Percentiles rank a stretch among this genome's conserved stretches.
Evolutionary conservation across 2,329 filamentous ascomycete genomes (phyloP).

Genomic region (Tolypocladium amazonense): DNA sequence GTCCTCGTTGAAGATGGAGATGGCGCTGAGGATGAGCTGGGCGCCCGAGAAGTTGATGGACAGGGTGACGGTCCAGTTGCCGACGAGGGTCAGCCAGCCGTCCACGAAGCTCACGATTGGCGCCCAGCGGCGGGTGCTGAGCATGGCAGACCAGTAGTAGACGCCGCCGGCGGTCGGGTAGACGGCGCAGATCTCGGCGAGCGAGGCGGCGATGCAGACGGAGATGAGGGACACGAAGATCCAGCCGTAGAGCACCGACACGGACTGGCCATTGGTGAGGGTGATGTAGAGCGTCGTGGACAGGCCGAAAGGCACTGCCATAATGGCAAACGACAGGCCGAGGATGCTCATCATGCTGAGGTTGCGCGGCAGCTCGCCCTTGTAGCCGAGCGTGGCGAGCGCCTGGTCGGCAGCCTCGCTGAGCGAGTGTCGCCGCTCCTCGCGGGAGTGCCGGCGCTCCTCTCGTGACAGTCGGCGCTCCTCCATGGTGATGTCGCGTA

Average conservation of each 20-base stretch:
- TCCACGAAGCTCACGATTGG: slow-evolving; percentile 59
- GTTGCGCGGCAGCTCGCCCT: slow-evolving; percentile 36
- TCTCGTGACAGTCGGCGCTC: slow-evolving; percentile 1
- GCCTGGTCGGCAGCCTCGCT: slow-evolving; percentile 26
- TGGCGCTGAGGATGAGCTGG: slow-evolving; percentile 56
- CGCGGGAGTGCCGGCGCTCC: not conserved
- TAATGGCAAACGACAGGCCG: slow-evolving; percentile 39
- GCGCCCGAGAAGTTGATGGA: slow-evolving; percentile 63
- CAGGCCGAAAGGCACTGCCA: slow-evolving; percentile 39
- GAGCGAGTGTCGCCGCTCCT: slow-evolving; percentile 6
- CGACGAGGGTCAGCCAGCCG: slow-evolving; percentile 63
- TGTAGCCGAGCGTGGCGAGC: slow-evolving; percentile 38
- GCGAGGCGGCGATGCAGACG: slow-evolving; percentile 57
- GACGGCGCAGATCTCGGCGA: slow-evolving; percentile 65
- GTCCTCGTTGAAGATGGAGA: slow-evolving; percentile 51
- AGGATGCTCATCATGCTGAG: slow-evolving; percentile 39
- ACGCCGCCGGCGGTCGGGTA: slow-evolving; percentile 51
- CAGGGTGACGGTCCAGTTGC: slow-evolving; percentile 60
- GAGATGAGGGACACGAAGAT: slow-evolving; percentile 56
- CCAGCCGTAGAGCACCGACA: slow-evolving; percentile 66
- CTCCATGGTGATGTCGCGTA: slow-evolving; percentile 1
- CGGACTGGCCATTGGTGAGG: slow-evolving; percentile 62
- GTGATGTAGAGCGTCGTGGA: slow-evolving; percentile 36
- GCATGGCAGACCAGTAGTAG: slow-evolving; percentile 65
- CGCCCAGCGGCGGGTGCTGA: slow-evolving; percentile 50